Evolutionary conservation across 2,329 filamentous ascomycete species (phyloP).

Genomic region (Diplodia mutila): DNA sequence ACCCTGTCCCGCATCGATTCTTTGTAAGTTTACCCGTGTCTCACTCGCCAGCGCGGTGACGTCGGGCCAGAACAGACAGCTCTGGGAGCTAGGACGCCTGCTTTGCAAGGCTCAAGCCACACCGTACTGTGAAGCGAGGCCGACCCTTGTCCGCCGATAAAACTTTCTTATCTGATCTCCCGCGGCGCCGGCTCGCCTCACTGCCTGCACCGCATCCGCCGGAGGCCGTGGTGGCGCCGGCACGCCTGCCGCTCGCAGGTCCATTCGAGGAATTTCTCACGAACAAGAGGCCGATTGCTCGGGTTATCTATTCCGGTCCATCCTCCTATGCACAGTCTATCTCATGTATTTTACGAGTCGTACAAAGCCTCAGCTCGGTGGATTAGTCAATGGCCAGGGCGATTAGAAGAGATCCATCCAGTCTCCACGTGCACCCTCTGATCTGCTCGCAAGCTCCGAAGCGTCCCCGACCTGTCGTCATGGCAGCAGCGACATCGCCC

Average conservation of each 20-base stretch:
- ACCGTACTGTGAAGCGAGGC: neutral
- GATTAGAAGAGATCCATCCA: conserved; percentile 12
- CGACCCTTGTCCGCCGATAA: conserved; percentile 7
- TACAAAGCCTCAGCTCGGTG: neutral
- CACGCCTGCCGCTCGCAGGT: neutral
- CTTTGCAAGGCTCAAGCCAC: conserved; percentile 3
- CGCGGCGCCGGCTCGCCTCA: neutral
- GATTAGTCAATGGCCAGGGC: conserved; percentile 21
- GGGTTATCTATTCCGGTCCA: conserved; percentile 17
- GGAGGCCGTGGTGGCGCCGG: neutral
- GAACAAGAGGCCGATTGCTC: conserved; percentile 9
- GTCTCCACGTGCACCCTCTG: conserved; percentile 19
- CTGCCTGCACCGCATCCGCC: neutral
- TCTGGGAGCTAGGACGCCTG: conserved; percentile 17
- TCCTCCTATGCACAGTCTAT: neutral
- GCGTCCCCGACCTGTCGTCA: conserved; percentile 16
- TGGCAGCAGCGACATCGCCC: conserved; percentile 12
- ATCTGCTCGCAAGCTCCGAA: conserved; percentile 22
- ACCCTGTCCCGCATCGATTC: too few species aligned
- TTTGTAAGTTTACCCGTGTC: neutral
- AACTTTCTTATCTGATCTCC: conserved; percentile 20
- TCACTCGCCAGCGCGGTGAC: neutral
- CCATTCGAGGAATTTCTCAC: conserved; percentile 1
- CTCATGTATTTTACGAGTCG: conserved; percentile 7
- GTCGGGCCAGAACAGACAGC: conserved; percentile 4